Evolutionary conservation across 192 early-diverging fungal species (phyloP).

Genomic region (Chytriomyces sp.): DNA sequence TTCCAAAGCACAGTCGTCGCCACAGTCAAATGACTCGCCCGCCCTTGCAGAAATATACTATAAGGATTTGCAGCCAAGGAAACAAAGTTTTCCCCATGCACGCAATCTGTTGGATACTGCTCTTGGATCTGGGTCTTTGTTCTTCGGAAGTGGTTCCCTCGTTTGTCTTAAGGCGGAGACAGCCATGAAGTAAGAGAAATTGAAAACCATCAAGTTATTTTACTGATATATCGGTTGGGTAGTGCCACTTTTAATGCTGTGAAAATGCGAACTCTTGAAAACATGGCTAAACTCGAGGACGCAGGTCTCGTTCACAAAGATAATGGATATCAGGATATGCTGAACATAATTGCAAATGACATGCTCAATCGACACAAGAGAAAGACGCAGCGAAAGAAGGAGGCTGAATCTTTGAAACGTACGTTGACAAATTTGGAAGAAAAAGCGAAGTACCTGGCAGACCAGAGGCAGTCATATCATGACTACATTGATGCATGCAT

Average conservation of each 20-base stretch:
- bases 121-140: conserved; percentile 9
- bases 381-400: conserved; percentile 71
- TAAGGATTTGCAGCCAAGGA: too few species aligned
- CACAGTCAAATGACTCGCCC: too few species aligned
- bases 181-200: not conserved
- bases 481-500: conserved; percentile 91
- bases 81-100: too few species aligned
- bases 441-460: conserved; percentile 80
- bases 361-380: conserved; percentile 90
- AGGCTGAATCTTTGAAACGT: conserved; percentile 72
- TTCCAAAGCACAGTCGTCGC: too few species aligned
- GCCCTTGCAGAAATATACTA: too few species aligned
- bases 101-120: too few species aligned
- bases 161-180: conserved; percentile 13
- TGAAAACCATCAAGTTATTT: too few species aligned
- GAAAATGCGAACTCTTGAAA: conserved; percentile 79
- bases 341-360: conserved; percentile 90
- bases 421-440: conserved; percentile 85
- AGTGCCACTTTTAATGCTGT: conserved; percentile 73
- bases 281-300: conserved; percentile 80
- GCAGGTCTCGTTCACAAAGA: conserved; percentile 67
- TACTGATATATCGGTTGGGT: not conserved
- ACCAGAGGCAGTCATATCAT: conserved; percentile 87
- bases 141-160: conserved; percentile 23
- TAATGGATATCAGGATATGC: conserved; percentile 90